Base-by-base conservation (phyloP, 2,329 filamentous ascomycete genomes). In the Colletotrichum sp. region DNA sequence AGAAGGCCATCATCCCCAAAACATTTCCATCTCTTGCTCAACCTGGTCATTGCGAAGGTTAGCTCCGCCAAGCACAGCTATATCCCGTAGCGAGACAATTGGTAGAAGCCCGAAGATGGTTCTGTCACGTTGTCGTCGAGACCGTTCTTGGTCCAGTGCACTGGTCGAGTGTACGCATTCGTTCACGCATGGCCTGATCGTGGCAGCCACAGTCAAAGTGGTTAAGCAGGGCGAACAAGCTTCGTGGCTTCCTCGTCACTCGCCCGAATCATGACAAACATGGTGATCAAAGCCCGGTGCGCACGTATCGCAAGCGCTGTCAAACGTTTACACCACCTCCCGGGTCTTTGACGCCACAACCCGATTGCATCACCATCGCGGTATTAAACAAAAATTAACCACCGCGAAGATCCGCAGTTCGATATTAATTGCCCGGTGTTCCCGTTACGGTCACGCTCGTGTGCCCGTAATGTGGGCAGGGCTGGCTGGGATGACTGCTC, bases 381-480 rank as follows among this genome's bases (percentile, higher is more conserved):
- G 36, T 55, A 30, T 52, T 28, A 28, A 52, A 52, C 43, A 21
- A 65, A 24, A 28, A 7, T 30, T 16, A 18, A n/a, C 55, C 55
- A 26, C 9, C 28, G 36, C 69, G 26, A 57, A n/a, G 30, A 52
- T 43, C 61, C 36, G 69, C 55, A 48, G 34, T 28, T 18, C 16
- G 52, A 67, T 55, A 57, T 67, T 55, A 63, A 67, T 72, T 67
- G 28, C 60, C 67, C 61, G 34, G 30, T 66, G 24, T 18, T 30
- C 36, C 36, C 34, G 21, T 64, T 64, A 38, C 61, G n/a, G 43
- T 52, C 21, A 48, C n/a, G 60, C 52, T 32, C 36, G 32, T 36
- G 34, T 58, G 28, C 16, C 64, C 73, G 70, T 48, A 32, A 73
- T 52, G 73, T 68, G 73, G 70, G 58, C 63, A 38, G 60, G 67